Conservation (phyloP, 2,329 filamentous ascomycete genomes). For the Talaromyces sp. region DNA sequence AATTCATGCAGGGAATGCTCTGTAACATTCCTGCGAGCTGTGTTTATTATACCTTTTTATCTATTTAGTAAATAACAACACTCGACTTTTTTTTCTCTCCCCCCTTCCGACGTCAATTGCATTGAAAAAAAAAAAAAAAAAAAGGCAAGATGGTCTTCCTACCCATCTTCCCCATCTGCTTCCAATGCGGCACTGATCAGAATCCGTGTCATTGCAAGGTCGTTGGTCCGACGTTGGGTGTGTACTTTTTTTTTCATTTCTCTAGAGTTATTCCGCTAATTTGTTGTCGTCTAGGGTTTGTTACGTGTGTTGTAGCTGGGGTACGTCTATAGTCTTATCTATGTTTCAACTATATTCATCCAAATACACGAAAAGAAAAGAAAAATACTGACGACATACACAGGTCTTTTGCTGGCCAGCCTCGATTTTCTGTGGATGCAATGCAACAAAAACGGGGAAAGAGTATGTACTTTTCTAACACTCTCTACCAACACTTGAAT, state of each 20-base stretch:
- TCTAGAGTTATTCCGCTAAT: neutral
- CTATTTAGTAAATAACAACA: neutral
- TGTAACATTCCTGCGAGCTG: neutral
- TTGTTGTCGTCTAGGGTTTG: neutral
- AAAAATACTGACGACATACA: neutral
- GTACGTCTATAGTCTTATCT: neutral
- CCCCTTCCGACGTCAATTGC: no score
- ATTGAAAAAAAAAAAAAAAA: no score
- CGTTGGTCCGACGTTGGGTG: conserved; percentile 51
- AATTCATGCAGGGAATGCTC: neutral
- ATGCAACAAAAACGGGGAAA: conserved; percentile 50
- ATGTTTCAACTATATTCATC: neutral
- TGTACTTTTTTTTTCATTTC: conserved; percentile 8
- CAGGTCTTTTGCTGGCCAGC: conserved; percentile 44
- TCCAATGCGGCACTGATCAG: conserved; percentile 54
- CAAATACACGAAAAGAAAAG: no score
- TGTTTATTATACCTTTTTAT: neutral
- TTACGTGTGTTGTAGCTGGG: conserved; percentile 9
- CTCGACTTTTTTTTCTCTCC: no score
- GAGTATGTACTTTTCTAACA: conserved; percentile 35
- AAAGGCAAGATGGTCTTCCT: conserved; percentile 36
- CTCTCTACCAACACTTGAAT: no score
- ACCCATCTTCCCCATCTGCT: conserved; percentile 49
- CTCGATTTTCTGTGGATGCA: conserved; percentile 54
- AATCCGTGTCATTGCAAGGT: conserved; percentile 57